Evolutionary conservation across 2,329 filamentous ascomycete genomes (phyloP).

Genomic region (Trichophyton simii): DNA sequence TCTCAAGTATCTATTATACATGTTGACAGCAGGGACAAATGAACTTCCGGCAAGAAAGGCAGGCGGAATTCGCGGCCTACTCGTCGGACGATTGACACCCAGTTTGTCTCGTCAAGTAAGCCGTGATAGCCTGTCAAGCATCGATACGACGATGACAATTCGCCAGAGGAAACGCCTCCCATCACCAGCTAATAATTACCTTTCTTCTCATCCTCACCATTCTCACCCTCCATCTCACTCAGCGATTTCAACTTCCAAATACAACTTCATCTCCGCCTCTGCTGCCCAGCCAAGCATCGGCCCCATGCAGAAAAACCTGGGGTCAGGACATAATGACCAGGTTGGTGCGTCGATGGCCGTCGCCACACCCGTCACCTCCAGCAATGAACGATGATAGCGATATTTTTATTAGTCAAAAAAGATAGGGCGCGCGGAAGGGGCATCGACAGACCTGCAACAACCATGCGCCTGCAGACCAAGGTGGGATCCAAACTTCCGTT

Average conservation of each 20-base stretch:
- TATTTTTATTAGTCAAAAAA: slow-evolving; percentile 1
- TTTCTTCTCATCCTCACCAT: neutral
- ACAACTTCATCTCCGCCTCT: slow-evolving; percentile 5
- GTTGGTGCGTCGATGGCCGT: neutral
- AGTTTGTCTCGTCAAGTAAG: slow-evolving; percentile 28
- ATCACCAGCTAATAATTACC: neutral
- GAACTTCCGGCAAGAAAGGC: slow-evolving; percentile 46
- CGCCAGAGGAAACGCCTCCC: neutral
- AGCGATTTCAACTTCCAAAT: slow-evolving; percentile 5
- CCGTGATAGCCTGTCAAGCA: slow-evolving; percentile 24
- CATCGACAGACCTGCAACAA: neutral
- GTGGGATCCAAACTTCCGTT: slow-evolving; percentile 2
- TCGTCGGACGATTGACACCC: slow-evolving; percentile 26
- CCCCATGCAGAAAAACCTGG: slow-evolving; percentile 2
- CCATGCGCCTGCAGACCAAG: slow-evolving; percentile 2
- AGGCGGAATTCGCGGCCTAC: slow-evolving; percentile 39
- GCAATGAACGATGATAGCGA: slow-evolving; percentile 1
- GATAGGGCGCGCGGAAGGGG: neutral
- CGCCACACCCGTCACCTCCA: slow-evolving; percentile 1
- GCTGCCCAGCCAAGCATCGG: slow-evolving; percentile 1
- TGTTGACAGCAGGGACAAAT: slow-evolving; percentile 66
- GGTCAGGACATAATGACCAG: neutral
- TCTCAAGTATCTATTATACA: slow-evolving; percentile 80
- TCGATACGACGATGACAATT: neutral
- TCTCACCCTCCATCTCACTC: slow-evolving; percentile 1